Evolutionary conservation across 805 yeast genomes (phyloP), one percentile per base, ranked within the genome.

Genomic region (Ogataea populi-albae): DNA sequence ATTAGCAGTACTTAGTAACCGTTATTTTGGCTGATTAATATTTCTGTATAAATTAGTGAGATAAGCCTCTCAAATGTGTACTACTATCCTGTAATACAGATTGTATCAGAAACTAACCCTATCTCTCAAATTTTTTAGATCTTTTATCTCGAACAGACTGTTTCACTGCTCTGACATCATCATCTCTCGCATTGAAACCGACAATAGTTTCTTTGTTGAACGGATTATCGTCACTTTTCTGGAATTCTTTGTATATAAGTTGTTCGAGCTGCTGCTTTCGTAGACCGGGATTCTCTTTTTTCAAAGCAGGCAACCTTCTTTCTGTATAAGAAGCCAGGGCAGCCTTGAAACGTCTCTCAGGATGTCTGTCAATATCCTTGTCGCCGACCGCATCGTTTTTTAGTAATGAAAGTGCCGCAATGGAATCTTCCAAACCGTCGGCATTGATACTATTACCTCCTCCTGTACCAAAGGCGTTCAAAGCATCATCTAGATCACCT

Each of bases 281-380:
- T 49, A 86, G 67, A 10, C 95, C 95, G 4, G 89, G 88, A 49
- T 79, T 68, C 59, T 86, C 95, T 56, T 77, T 70, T 61, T 80
- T 78, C 37, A 81, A 38, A 52, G 81, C 86, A 4, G 93, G 91
- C 26, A 82, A 55, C 50, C 91, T 71, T 37, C 69, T 65, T 43
- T 79, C 91, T 50, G 85, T 86, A 52, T 64, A 86, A 1, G 85
- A 86, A 9, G 76, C 69, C 38, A 68, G 68, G 0, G 95, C 95
- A 17, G 91, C 86, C 65, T 85, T 86, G 62, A 81, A 83, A 55
- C 95, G 75, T 62, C 94, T 76, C 66, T 86, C 95, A 7, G 95
- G 95, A 50, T 86, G 95, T 59, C 87, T 78, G 41, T 86, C 95
- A 34, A 86, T 68, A 34, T 78, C 86, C 52, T 79, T 79, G 42